Percentiles rank a stretch among this genome's conserved stretches.
Evolutionary conservation across 2,329 filamentous ascomycete genomes (phyloP).

Genomic region (Sporothrix inflata): DNA sequence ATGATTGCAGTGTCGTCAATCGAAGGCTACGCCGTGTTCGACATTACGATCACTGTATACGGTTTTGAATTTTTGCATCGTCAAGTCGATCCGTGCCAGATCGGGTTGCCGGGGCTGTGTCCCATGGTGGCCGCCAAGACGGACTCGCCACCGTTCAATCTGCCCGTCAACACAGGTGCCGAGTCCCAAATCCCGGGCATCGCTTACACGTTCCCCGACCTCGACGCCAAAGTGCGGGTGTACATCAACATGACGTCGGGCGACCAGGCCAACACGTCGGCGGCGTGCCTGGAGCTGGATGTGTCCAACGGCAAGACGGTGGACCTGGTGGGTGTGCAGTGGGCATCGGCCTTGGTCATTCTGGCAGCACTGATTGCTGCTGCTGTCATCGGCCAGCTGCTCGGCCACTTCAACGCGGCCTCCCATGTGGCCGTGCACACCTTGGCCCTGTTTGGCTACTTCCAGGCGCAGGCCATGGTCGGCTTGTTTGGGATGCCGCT

Average conservation of each 20-base stretch:
- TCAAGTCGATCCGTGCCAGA: constrained; percentile 69
- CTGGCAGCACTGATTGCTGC: constrained; percentile 75
- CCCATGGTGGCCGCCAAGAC: constrained; percentile 75
- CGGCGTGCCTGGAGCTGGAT: constrained; percentile 79
- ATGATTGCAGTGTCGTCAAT: constrained; percentile 75
- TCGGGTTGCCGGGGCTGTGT: constrained; percentile 69
- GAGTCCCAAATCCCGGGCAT: constrained; percentile 71
- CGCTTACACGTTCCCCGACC: constrained; percentile 79
- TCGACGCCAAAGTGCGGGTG: constrained; percentile 76
- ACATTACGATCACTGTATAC: constrained; percentile 72
- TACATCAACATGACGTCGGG: constrained; percentile 67
- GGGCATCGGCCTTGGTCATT: constrained; percentile 77
- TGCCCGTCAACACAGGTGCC: constrained; percentile 58
- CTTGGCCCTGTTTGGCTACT: constrained; percentile 81
- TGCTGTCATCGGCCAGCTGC: constrained; percentile 76
- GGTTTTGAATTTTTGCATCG: constrained; percentile 67
- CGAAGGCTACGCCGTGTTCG: constrained; percentile 71
- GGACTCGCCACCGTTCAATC: constrained; percentile 55
- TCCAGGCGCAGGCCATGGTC: constrained; percentile 83
- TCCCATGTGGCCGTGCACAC: constrained; percentile 85
- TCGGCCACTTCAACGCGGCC: constrained; percentile 84
- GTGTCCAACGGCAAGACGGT: constrained; percentile 85
- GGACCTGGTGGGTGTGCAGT: constrained; percentile 77
- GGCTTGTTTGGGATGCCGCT: constrained; percentile 75
- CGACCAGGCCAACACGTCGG: constrained; percentile 51